A percentile compares a stretch with the other conserved stretches of the same genome.
Conservation (phyloP, 306 rosid species). For the Alnus rubra region DNA sequence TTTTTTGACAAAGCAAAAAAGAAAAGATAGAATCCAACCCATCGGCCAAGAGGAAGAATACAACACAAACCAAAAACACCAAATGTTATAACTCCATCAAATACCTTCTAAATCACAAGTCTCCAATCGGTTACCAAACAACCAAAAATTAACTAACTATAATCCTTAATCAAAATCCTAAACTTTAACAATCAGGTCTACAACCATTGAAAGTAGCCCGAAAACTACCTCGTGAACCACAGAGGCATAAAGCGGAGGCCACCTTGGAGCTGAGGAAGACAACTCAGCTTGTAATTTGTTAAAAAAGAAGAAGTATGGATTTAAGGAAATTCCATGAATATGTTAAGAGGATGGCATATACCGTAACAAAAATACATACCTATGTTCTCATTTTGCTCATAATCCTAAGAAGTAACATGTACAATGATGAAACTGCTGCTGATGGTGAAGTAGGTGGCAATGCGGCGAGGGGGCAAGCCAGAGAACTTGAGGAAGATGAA, state of each 20-base stretch:
- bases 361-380: conserved; percentile 60
- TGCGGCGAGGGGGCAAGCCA: no score
- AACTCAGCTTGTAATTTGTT: conserved; percentile 44
- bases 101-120: no score
- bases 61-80: no score
- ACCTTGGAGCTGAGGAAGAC: conserved; percentile 41
- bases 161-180: no score
- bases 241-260: conserved; percentile 87
- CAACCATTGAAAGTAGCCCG: conserved; percentile 79
- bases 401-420: conserved; percentile 42
- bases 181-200: conserved; percentile 37
- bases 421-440: conserved; percentile 43
- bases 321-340: conserved; percentile 72
- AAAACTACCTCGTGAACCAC: conserved; percentile 77
- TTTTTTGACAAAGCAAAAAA: no score
- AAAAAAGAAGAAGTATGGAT: conserved; percentile 58
- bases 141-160: no score
- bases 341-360: conserved; percentile 52
- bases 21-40: no score
- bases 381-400: conserved; percentile 89
- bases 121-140: no score
- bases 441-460: conserved; percentile 16
- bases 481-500: no score
- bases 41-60: no score
- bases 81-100: no score